phyloP scores from a whole-genome alignment of 306 rosid species.

The Hippophae tibetana region DNA sequence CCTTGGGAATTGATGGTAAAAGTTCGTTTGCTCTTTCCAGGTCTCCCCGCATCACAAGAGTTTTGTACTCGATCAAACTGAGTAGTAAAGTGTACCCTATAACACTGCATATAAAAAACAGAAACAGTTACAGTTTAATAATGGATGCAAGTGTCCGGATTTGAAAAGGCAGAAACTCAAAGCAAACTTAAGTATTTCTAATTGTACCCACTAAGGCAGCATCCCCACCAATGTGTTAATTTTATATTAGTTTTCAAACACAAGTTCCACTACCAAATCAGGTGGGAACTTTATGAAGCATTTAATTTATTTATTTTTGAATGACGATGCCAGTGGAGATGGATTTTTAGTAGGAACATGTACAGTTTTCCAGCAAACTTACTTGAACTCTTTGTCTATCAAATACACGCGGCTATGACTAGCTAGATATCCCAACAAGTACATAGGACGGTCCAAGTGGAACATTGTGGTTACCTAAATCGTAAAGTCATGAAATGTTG shows the following conservation, averaged over 20 bases:
- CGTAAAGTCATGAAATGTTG: constrained; percentile 15
- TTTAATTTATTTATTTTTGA: too few relatives aligned
- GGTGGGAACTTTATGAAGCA: too few relatives aligned
- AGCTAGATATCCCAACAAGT: constrained; percentile 97
- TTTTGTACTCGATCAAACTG: constrained; percentile 94
- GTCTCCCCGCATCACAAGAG: constrained; percentile 99
- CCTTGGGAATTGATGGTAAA: constrained; percentile 90
- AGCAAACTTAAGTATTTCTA: neutral
- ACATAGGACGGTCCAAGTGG: constrained; percentile 99
- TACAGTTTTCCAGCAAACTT: constrained; percentile 16
- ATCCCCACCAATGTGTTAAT: too few relatives aligned
- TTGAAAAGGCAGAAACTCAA: constrained; percentile 16
- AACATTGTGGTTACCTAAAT: constrained; percentile 95
- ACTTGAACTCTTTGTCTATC: constrained; percentile 99
- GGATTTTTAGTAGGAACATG: too few relatives aligned
- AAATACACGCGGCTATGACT: constrained; percentile 85
- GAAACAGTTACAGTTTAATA: neutral
- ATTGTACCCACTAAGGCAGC: too few relatives aligned
- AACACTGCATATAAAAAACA: constrained; percentile 42
- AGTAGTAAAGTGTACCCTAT: constrained; percentile 91
- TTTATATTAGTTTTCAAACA: too few relatives aligned
- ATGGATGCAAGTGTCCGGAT: constrained; percentile 11
- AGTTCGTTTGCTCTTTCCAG: constrained; percentile 83
- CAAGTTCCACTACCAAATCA: too few relatives aligned
- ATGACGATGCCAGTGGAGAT: too few relatives aligned